Base-by-base conservation (phyloP, 2,329 filamentous ascomycete species). In the Botrytis pseudocinerea region DNA sequence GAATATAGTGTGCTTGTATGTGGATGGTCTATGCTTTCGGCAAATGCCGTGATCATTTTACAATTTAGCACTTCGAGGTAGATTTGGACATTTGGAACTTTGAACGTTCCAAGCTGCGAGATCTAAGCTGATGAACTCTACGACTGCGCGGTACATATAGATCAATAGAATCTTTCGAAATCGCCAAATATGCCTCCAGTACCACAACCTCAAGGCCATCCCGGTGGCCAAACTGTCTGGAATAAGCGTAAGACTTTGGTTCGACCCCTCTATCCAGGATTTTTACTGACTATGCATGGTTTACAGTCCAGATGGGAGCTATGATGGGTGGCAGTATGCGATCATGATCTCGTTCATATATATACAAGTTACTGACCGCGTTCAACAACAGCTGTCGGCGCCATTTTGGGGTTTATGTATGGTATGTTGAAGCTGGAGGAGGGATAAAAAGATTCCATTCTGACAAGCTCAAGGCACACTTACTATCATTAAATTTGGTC, bases 331-430 rank as follows among this genome's bases (percentile, higher is more conserved):
- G 94, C 82, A 97, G 95, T 98, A 92, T 80, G 94, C 89, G 70
- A 72, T 61, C 73, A 60, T 59, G 25, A 42, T 48, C 51, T 59
- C 7, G 18, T n/a, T 35, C 14, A 16, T 32, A 40, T 38, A 28
- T 14, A 35, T 38, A 64, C 46, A 35, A 35, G 5, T 42, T 38
- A 54, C 44, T 74, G 63, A 57, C 70, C 57, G 77, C 38, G 38
- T n/a, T 28, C 40, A 20, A 71, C 5, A 74, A 22, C 79, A 98
- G 96, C 94, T 83, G 96, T 99, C 75, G 96, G 96, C 75, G 87
- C 93, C 70, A 97, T 97, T 82, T 98, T 99, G 84, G 96, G 96
- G 76, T 98, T 99, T 86, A 97, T 99, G 80, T 97, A 96, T 79
- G 96, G 95, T 97, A 86, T 69, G 86, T 79, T 72, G 66, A 54